phyloP scores from a whole-genome alignment of 225 moss, liverwort and hornwort species.

The Straminergon stramineum region DNA sequence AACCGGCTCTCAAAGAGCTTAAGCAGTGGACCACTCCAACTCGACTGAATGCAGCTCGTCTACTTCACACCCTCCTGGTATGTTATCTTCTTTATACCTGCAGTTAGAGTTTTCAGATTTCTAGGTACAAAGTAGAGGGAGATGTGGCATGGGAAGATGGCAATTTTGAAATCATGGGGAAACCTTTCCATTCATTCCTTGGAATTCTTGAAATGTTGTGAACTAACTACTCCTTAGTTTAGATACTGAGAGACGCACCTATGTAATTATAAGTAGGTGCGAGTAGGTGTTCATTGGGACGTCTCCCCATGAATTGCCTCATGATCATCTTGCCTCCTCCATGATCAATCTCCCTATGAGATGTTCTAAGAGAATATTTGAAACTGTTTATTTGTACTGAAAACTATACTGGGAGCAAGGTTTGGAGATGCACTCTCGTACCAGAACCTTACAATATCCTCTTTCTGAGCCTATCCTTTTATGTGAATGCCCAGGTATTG shows the following conservation, averaged over 20 bases:
- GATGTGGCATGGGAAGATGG: too few relatives aligned
- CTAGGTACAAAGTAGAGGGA: not conserved
- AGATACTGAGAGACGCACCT: not conserved
- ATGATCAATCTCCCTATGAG: not conserved
- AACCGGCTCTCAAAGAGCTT: slow-evolving; percentile 48
- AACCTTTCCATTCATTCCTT: not conserved
- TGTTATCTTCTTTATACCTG: not conserved
- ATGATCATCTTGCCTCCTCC: not conserved
- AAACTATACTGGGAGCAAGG: not conserved
- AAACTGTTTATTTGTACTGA: not conserved
- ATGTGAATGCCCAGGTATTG: slow-evolving; percentile 40
- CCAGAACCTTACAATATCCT: not conserved
- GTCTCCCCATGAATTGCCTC: not conserved
- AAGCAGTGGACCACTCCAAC: slow-evolving; percentile 65
- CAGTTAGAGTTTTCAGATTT: not conserved
- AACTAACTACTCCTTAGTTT: not conserved
- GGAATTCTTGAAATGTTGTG: not conserved
- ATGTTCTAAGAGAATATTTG: not conserved
- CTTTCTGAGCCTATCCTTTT: not conserved
- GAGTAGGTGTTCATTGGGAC: not conserved
- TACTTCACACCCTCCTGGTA: slow-evolving; percentile 72
- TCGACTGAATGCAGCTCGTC: slow-evolving; percentile 69
- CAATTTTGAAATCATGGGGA: not conserved
- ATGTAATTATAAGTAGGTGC: not conserved
- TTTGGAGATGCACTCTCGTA: not conserved